These are phyloP conservation scores for Warburgia ugandensis DNA, from an alignment of 164 flowering plant genomes.

Conservation along the genomic window DNA sequence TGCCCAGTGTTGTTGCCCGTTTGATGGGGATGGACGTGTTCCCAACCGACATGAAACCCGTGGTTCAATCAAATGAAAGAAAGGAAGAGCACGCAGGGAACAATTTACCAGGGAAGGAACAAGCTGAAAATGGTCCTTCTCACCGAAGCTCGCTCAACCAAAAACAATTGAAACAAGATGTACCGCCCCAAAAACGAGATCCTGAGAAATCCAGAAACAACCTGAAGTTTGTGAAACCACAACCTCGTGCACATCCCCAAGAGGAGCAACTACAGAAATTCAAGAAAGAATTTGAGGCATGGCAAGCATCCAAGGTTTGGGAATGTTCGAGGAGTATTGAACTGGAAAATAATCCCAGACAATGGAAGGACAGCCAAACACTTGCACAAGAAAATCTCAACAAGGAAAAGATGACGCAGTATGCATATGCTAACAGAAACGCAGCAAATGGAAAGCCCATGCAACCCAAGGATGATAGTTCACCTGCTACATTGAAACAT, in stretches of 20 bases:
- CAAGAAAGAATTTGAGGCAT: slow-evolving; percentile 95
- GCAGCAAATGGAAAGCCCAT: slow-evolving; percentile 18
- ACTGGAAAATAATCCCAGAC: slow-evolving; percentile 26
- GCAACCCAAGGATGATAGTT: slow-evolving; percentile 14
- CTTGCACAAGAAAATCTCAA: slow-evolving; percentile 50
- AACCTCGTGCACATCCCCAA: slow-evolving; percentile 84
- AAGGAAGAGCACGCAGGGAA: slow-evolving; percentile 19
- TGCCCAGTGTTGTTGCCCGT: slow-evolving; percentile 81
- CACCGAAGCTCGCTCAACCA: slow-evolving; percentile 24
- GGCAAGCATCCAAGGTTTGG: slow-evolving; percentile 73
- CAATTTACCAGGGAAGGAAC: slow-evolving; percentile 25
- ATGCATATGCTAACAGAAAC: slow-evolving; percentile 22
- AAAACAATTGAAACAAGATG: slow-evolving; percentile 20
- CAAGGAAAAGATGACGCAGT: slow-evolving; percentile 38
- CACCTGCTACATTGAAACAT: slow-evolving; percentile 10
- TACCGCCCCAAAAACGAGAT: slow-evolving; percentile 19
- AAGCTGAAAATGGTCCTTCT: slow-evolving; percentile 18
- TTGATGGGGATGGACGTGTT: slow-evolving; percentile 84
- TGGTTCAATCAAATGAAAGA: slow-evolving; percentile 25
- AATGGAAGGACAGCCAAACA: slow-evolving; percentile 17
- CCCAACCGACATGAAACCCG: slow-evolving; percentile 41
- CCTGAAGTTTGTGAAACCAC: slow-evolving; percentile 30
- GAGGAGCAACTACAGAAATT: slow-evolving; percentile 93
- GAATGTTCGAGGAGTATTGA: slow-evolving; percentile 55
- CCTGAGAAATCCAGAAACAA: slow-evolving; percentile 18